phyloP scores from a whole-genome alignment of 2,329 filamentous ascomycete species.

The Nemania sp. region DNA sequence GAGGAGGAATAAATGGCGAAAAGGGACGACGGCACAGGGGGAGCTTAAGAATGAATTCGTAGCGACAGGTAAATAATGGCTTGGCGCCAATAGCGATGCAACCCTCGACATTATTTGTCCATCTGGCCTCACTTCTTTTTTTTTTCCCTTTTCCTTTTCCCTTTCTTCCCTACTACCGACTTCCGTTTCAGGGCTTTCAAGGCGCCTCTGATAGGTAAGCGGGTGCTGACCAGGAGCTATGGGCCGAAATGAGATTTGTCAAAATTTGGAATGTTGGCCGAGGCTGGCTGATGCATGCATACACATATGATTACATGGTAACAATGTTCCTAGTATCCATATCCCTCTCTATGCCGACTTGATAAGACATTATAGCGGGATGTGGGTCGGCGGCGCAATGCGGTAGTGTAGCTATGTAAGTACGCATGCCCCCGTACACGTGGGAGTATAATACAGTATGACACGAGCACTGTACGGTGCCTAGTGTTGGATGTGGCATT shows the following conservation, averaged over 20 bases:
- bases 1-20: constrained; percentile 11
- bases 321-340: constrained; percentile 19
- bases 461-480: neutral
- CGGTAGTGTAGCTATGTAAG: neutral
- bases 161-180: constrained; percentile 1
- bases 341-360: constrained; percentile 11
- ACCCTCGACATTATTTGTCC: constrained; percentile 31
- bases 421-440: neutral
- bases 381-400: neutral
- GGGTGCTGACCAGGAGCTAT: constrained; percentile 28
- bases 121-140: constrained; percentile 1
- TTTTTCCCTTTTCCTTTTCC: constrained; percentile 1
- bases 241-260: constrained; percentile 37
- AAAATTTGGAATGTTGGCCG: constrained; percentile 40
- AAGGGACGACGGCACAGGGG: constrained; percentile 26
- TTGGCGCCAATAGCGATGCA: constrained; percentile 31
- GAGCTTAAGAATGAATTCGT: constrained; percentile 39
- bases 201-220: constrained; percentile 29
- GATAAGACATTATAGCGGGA: constrained; percentile 19
- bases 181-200: constrained; percentile 22
- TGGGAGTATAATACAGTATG: neutral
- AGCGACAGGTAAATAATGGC: constrained; percentile 13
- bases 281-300: constrained; percentile 9
- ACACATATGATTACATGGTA: constrained; percentile 30
- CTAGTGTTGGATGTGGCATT: too few relatives aligned